phyloP scores from a whole-genome alignment of 2,329 filamentous ascomycete genomes.

The Dactylellina haptotyla region DNA sequence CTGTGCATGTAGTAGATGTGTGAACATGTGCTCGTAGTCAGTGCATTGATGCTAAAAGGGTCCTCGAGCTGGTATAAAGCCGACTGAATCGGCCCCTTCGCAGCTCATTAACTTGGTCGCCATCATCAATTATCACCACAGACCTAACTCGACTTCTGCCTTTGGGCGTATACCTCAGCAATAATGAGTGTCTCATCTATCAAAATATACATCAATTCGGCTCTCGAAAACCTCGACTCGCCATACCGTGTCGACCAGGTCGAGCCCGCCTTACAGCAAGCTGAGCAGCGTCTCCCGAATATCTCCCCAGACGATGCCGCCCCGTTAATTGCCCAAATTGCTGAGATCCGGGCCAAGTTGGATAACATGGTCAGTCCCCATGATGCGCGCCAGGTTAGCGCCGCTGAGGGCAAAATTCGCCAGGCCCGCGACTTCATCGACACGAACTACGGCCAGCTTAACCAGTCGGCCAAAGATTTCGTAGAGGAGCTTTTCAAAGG shows the following conservation, averaged over 20 bases:
- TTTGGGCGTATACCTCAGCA: not conserved
- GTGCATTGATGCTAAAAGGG: too few relatives aligned
- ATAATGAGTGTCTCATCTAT: slow-evolving; percentile 34
- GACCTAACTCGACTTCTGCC: not conserved
- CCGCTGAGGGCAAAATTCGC: slow-evolving; percentile 28
- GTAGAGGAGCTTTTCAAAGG: slow-evolving; percentile 30
- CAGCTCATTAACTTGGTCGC: too few relatives aligned
- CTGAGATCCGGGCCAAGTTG: slow-evolving; percentile 27
- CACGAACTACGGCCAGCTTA: slow-evolving; percentile 20
- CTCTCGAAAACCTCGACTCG: slow-evolving; percentile 36
- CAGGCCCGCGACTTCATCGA: slow-evolving; percentile 31
- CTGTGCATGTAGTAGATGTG: too few relatives aligned
- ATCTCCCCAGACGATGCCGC: slow-evolving; percentile 18
- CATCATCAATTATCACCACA: too few relatives aligned
- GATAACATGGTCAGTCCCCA: slow-evolving; percentile 23
- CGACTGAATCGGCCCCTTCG: too few relatives aligned
- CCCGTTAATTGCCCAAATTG: slow-evolving; percentile 25
- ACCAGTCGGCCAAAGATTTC: slow-evolving; percentile 19
- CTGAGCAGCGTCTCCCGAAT: slow-evolving; percentile 29
- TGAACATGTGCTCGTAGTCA: too few relatives aligned
- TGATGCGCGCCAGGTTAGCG: slow-evolving; percentile 35
- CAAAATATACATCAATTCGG: slow-evolving; percentile 31
- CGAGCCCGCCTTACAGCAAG: slow-evolving; percentile 21
- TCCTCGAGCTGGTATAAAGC: too few relatives aligned
- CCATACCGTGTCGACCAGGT: slow-evolving; percentile 29